phyloP scores from a whole-genome alignment of 2,329 filamentous ascomycete species.

The Calonectria fujianensis region DNA sequence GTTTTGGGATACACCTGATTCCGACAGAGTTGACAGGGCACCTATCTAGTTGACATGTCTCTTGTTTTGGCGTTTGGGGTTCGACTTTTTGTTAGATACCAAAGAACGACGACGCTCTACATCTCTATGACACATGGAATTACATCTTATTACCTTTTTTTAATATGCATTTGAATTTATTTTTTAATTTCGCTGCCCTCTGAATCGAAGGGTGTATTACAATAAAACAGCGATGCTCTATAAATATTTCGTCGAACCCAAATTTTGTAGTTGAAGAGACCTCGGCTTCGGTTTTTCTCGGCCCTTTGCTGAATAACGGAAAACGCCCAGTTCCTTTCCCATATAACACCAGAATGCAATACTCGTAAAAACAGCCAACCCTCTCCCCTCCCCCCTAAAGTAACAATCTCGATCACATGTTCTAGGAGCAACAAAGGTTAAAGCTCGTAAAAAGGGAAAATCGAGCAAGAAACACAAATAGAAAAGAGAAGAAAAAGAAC shows the following conservation, averaged over 20 bases:
- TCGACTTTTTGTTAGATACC: constrained; percentile 49
- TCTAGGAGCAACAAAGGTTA: background rate
- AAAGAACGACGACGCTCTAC: constrained; percentile 43
- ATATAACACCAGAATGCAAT: constrained; percentile 43
- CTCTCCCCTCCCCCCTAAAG: background rate
- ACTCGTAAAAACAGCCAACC: constrained; percentile 22
- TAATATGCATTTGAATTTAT: constrained; percentile 33
- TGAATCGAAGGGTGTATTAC: constrained; percentile 43
- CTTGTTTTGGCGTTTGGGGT: constrained; percentile 50
- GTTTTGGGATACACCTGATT: constrained; percentile 40
- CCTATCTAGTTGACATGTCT: constrained; percentile 30
- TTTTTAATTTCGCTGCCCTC: constrained; percentile 26
- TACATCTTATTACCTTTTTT: constrained; percentile 7
- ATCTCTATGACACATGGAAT: constrained; percentile 42
- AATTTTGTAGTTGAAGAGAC: background rate
- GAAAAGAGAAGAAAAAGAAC: background rate
- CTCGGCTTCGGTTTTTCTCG: background rate
- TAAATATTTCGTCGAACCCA: constrained; percentile 15
- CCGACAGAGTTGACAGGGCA: constrained; percentile 31
- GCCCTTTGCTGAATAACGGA: background rate
- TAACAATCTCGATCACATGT: constrained; percentile 14
- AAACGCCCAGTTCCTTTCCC: constrained; percentile 2
- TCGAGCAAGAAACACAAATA: background rate
- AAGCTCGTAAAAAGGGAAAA: background rate
- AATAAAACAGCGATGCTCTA: constrained; percentile 41